A percentile compares a stretch with the other conserved stretches of the same genome.
Conservation (phyloP, 2,329 filamentous ascomycete species). For the Ascochyta koolunga region DNA sequence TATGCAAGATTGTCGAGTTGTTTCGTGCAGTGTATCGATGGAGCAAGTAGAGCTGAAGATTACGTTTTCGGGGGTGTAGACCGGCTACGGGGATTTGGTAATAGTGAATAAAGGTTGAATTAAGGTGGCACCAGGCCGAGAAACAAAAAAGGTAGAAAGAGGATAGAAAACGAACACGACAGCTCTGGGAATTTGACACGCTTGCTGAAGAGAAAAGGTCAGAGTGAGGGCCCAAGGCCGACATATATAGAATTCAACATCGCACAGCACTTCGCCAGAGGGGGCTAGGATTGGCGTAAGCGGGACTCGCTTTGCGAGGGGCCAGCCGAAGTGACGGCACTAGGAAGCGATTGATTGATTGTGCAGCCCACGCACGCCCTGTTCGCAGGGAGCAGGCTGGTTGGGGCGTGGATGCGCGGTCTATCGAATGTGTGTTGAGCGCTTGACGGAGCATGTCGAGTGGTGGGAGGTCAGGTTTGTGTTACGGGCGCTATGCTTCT, state of each 20-base stretch:
- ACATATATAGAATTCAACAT: slow-evolving; percentile 43
- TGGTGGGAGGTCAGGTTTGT: slow-evolving; percentile 40
- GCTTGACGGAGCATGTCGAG: slow-evolving; percentile 42
- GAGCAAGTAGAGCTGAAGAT: slow-evolving; percentile 58
- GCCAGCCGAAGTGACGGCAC: slow-evolving; percentile 38
- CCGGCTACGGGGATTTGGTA: slow-evolving; percentile 52
- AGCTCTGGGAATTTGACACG: slow-evolving; percentile 57
- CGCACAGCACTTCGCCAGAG: slow-evolving; percentile 28
- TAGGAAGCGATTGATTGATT: slow-evolving; percentile 43
- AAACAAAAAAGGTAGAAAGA: slow-evolving; percentile 50
- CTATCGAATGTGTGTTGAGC: slow-evolving; percentile 45
- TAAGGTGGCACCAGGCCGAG: slow-evolving; percentile 56
- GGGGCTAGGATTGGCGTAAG: slow-evolving; percentile 26
- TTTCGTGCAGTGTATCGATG: slow-evolving; percentile 42
- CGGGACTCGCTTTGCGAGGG: slow-evolving; percentile 25
- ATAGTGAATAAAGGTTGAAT: slow-evolving; percentile 38
- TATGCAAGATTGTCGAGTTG: slow-evolving; percentile 37
- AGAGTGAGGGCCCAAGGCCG: slow-evolving; percentile 35
- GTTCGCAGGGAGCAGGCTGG: slow-evolving; percentile 38
- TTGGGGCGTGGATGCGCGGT: slow-evolving; percentile 38
- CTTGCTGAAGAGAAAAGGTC: slow-evolving; percentile 57
- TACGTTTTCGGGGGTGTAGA: slow-evolving; percentile 50
- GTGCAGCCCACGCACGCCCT: slow-evolving; percentile 34
- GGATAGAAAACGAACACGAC: slow-evolving; percentile 54
- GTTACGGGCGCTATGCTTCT: slow-evolving; percentile 30